Percentiles rank a stretch among this genome's conserved stretches.
Evolutionary conservation across 2,329 filamentous ascomycete species (phyloP).

Genomic region (Elsinoe ampelina): DNA sequence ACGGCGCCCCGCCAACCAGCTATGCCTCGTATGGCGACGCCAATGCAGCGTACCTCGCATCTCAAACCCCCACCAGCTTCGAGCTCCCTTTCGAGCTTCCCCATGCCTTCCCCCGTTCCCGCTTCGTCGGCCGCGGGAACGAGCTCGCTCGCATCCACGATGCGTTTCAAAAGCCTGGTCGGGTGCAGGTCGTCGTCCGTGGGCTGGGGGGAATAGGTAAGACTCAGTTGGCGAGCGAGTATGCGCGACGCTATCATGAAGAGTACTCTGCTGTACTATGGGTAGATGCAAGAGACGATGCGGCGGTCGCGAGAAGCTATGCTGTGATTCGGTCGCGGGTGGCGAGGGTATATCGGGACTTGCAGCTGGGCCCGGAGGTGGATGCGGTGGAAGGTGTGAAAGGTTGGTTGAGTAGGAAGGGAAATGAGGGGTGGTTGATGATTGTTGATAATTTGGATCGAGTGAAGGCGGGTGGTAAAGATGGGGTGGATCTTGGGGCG

Average conservation of each 20-base stretch:
- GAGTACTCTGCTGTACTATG: conserved; percentile 27
- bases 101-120: not conserved
- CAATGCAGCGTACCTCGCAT: not conserved
- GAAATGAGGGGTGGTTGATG: conserved; percentile 28
- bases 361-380: not conserved
- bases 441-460: conserved; percentile 30
- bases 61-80: not conserved
- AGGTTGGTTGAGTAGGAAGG: conserved; percentile 22
- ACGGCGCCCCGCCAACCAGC: not conserved
- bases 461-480: conserved; percentile 11
- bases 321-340: not conserved
- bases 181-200: conserved; percentile 20
- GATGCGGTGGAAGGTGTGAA: conserved; percentile 16
- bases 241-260: conserved; percentile 19
- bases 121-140: not conserved
- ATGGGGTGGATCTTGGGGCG: conserved; percentile 17
- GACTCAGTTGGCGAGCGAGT: conserved; percentile 22
- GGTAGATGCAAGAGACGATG: conserved; percentile 22
- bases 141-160: not conserved
- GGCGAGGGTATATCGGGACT: not conserved
- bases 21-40: not conserved
- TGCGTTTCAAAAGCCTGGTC: not conserved
- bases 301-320: not conserved
- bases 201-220: conserved; percentile 26
- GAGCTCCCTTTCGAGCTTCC: not conserved